Conservation (phyloP, 306 rosid species). For the Quercus suber region DNA sequence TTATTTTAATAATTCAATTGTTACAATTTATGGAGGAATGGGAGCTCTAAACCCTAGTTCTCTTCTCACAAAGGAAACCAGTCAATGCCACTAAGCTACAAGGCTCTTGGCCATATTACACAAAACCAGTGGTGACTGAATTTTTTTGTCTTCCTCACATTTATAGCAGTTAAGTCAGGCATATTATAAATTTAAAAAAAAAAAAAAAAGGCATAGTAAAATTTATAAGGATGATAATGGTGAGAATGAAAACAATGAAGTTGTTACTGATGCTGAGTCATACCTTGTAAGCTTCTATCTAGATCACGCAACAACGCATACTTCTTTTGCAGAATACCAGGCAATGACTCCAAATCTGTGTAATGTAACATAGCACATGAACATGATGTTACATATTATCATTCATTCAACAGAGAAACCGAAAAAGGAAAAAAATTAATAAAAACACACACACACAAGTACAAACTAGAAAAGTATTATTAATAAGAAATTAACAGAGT, state of each 20-base stretch:
- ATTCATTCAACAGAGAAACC: not conserved
- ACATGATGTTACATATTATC: too few relatives aligned
- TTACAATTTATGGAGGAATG: too few relatives aligned
- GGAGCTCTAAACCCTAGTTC: too few relatives aligned
- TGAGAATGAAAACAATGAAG: not conserved
- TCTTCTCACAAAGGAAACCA: too few relatives aligned
- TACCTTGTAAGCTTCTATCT: conserved; percentile 90
- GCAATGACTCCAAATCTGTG: conserved; percentile 84
- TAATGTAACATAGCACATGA: conserved; percentile 4
- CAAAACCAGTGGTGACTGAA: not conserved
- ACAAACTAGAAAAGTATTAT: too few relatives aligned
- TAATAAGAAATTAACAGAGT: too few relatives aligned
- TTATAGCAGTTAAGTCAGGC: not conserved
- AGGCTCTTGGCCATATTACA: not conserved
- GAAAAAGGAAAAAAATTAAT: not conserved
- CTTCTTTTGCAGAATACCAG: conserved; percentile 83
- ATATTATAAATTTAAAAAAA: not conserved
- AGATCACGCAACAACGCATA: conserved; percentile 78
- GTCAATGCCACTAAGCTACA: too few relatives aligned
- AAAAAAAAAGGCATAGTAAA: not conserved
- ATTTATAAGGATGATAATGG: not conserved
- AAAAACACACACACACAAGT: too few relatives aligned
- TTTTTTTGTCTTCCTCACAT: not conserved
- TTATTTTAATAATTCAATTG: too few relatives aligned
- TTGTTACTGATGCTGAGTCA: not conserved